Evolutionary conservation across 768 basidiomycete genomes (phyloP), one percentile per base, ranked within the genome.

Genomic region (Pisolithus microcarpus): DNA sequence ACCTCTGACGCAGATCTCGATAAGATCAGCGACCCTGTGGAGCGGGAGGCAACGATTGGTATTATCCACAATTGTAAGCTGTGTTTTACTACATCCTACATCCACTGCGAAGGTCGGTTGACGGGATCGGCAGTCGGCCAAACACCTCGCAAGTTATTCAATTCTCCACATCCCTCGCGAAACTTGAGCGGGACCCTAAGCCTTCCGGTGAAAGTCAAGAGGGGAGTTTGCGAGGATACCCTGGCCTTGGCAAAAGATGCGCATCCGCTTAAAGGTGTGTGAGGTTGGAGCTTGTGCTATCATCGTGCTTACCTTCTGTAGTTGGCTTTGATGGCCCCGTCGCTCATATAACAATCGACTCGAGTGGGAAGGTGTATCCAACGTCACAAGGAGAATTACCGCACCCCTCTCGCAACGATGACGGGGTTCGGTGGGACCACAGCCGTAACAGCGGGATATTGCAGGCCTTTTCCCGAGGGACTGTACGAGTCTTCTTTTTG

Each of bases 21-120:
- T 63, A 67, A 77, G 4, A 95, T 97, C 49, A 78, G 80, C 6
- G 87, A 96, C 62, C 84, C 91, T 43, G 72, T 91, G 8, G 90
- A 97, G 69, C 79, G 87, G 34, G 91, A 92, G 60, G 93, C 94
- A 0, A 91, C 91, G 7, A 87, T 94, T 18, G 92, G 92, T 2
- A 95, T 94, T 50, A 94, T 96, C 45, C 92, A 95, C 65, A 95
- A 95, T 56, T 97, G 90, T 89, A 58, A 15, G 34, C 37, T 78
- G 61, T n/a, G 13, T 30, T 46, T 7, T 42, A 13, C 30, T 18
- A 28, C 15, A n/a, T n/a, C n/a, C n/a, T n/a, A n/a, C n/a, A 37
- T 4, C 21, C 10, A 34, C 40, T 23, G n/a, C 24, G 30, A 16
- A 16, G 44, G 13, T 23, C 30, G 10, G 30, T 49, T 60, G 2